Evolutionary conservation across 2,329 filamentous ascomycete genomes (phyloP).

Genomic region (Cercospora brassicicola): DNA sequence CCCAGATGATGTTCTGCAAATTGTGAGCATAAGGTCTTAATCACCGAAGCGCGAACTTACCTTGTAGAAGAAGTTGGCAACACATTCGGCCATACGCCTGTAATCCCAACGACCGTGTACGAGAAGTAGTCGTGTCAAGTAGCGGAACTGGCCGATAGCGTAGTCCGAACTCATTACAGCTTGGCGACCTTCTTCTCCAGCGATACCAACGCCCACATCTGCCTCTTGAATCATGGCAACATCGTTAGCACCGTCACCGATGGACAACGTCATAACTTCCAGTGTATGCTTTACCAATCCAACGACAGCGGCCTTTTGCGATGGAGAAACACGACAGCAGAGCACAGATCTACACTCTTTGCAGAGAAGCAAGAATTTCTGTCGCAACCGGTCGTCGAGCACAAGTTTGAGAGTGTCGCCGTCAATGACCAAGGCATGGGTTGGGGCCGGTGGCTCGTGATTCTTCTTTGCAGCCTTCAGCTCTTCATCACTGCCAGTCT

Average conservation of each 20-base stretch:
- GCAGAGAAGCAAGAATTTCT: conserved; percentile 91
- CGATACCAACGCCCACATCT: conserved; percentile 94
- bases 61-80: conserved; percentile 99
- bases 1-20: conserved; percentile 87
- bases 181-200: conserved; percentile 86
- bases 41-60: conserved; percentile 42
- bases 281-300: conserved; percentile 91
- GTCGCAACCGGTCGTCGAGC: conserved; percentile 75
- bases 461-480: conserved; percentile 74
- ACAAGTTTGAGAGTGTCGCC: conserved; percentile 90
- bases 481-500: conserved; percentile 84
- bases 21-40: conserved; percentile 31
- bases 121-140: conserved; percentile 77
- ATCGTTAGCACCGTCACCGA: conserved; percentile 93
- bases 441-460: conserved; percentile 81
- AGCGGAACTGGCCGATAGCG: conserved; percentile 91
- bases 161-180: conserved; percentile 97
- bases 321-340: conserved; percentile 94
- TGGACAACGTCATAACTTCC: conserved; percentile 92
- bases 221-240: conserved; percentile 98
- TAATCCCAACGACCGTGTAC: conserved; percentile 98
- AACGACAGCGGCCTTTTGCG: conserved; percentile 96
- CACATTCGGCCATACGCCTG: conserved; percentile 84
- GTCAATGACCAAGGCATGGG: conserved; percentile 91
- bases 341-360: conserved; percentile 96